These are phyloP conservation scores for Collybia nuda DNA, from an alignment of 768 basidiomycete species.

Conservation along the genomic window DNA sequence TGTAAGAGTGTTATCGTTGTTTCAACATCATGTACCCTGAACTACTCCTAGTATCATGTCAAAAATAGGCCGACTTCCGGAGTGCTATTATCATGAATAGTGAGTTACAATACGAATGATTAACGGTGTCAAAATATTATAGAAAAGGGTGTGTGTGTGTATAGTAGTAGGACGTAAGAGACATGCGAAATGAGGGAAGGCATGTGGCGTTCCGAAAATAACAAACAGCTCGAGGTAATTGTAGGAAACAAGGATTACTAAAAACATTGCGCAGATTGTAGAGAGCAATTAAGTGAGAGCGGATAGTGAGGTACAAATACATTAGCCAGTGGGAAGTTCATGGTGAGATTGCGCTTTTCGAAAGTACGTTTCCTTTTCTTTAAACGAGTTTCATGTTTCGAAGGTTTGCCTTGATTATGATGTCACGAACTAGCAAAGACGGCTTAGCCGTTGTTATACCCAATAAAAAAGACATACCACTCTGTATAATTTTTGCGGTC, in stretches of 20 bases:
- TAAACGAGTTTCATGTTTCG: slow-evolving; percentile 56
- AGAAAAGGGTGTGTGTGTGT: slow-evolving; percentile 4
- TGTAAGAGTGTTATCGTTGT: no score
- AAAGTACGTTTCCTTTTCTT: slow-evolving; percentile 3
- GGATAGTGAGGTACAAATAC: background rate
- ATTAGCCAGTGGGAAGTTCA: background rate
- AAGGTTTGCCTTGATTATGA: slow-evolving; percentile 67
- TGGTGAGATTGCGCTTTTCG: no score
- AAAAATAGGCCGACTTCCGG: no score
- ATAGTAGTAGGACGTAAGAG: background rate
- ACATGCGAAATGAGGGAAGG: background rate
- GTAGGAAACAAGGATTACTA: background rate
- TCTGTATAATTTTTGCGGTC: slow-evolving; percentile 72
- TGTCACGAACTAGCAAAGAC: slow-evolving; percentile 55
- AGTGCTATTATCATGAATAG: background rate
- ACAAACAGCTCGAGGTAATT: background rate
- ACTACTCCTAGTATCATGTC: no score
- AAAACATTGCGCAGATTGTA: background rate
- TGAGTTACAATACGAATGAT: slow-evolving; percentile 2
- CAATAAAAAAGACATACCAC: slow-evolving; percentile 46
- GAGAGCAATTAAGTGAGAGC: background rate
- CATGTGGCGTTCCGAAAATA: background rate
- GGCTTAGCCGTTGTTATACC: slow-evolving; percentile 1
- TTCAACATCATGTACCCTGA: no score
- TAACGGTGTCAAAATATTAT: background rate